Evolutionary conservation across 2,329 filamentous ascomycete genomes (phyloP).

Genomic region (Ophiobolus disseminans): DNA sequence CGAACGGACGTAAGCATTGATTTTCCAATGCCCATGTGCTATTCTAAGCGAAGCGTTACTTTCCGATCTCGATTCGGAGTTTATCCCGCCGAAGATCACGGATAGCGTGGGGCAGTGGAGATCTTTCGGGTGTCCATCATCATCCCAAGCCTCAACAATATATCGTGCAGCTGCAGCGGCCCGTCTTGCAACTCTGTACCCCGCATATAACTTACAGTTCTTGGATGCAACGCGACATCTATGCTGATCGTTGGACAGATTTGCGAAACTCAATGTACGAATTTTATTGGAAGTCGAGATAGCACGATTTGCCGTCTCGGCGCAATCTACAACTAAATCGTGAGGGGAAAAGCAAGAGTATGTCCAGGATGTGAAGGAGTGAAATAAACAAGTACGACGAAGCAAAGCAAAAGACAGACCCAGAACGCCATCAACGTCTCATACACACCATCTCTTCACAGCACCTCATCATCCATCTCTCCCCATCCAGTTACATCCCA

Average conservation of each 20-base stretch:
- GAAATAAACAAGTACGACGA: conserved; percentile 30
- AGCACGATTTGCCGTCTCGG: too few relatives aligned
- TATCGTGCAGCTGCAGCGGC: too few relatives aligned
- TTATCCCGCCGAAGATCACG: conserved; percentile 3
- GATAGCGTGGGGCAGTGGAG: conserved; percentile 1
- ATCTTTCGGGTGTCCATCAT: neutral
- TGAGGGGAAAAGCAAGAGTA: conserved; percentile 2
- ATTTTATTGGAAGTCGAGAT: too few relatives aligned
- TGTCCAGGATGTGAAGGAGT: conserved; percentile 26
- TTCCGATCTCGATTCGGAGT: conserved; percentile 12
- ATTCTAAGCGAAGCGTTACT: conserved; percentile 16
- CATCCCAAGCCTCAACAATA: conserved; percentile 3
- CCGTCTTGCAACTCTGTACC: too few relatives aligned
- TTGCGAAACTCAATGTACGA: neutral
- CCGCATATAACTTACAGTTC: too few relatives aligned
- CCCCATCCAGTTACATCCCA: neutral
- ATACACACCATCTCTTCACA: neutral
- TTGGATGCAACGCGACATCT: too few relatives aligned
- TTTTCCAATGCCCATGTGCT: too few relatives aligned
- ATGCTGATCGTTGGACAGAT: too few relatives aligned
- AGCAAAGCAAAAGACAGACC: neutral
- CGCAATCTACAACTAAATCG: neutral
- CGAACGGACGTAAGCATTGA: too few relatives aligned
- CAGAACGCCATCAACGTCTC: neutral
- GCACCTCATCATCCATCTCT: neutral